phyloP scores from a whole-genome alignment of 2,329 filamentous ascomycete genomes.

The Trichoderma sp. region DNA sequence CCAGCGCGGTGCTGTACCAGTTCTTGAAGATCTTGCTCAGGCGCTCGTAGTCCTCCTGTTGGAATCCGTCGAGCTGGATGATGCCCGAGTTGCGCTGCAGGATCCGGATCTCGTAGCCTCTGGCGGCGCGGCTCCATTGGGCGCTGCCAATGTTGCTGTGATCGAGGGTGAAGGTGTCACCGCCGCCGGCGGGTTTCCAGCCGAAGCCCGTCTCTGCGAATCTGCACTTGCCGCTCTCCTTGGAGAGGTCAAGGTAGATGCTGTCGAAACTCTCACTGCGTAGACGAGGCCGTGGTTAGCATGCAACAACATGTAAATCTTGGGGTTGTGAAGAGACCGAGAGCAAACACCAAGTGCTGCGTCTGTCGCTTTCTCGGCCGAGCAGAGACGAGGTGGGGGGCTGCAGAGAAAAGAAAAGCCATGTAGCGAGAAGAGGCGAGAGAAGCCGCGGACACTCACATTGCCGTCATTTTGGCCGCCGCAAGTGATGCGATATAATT shows the following conservation, averaged over 20 bases:
- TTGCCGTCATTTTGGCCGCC: constrained; percentile 40
- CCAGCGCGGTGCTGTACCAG: constrained; percentile 93
- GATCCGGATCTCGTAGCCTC: constrained; percentile 92
- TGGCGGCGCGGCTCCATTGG: constrained; percentile 92
- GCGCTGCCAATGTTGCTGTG: constrained; percentile 80
- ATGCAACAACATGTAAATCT: neutral
- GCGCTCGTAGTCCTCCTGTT: constrained; percentile 91
- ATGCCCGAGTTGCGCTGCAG: constrained; percentile 80
- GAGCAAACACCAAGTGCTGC: neutral
- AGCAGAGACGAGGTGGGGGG: neutral
- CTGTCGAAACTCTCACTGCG: constrained; percentile 88
- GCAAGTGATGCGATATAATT: constrained; percentile 1
- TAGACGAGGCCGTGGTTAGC: neutral
- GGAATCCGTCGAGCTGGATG: constrained; percentile 92
- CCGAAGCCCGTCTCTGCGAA: constrained; percentile 93
- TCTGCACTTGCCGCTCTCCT: constrained; percentile 87
- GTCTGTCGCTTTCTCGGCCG: neutral
- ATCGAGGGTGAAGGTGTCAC: constrained; percentile 92
- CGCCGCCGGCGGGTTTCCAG: constrained; percentile 87
- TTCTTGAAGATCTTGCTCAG: constrained; percentile 93
- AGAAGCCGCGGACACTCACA: constrained; percentile 35
- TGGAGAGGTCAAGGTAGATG: constrained; percentile 94
- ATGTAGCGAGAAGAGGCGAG: neutral
- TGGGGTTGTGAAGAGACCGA: neutral
- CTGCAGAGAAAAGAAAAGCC: neutral